Conservation (phyloP, 352 stramenopile species). For the Phytophthora palmivora region DNA sequence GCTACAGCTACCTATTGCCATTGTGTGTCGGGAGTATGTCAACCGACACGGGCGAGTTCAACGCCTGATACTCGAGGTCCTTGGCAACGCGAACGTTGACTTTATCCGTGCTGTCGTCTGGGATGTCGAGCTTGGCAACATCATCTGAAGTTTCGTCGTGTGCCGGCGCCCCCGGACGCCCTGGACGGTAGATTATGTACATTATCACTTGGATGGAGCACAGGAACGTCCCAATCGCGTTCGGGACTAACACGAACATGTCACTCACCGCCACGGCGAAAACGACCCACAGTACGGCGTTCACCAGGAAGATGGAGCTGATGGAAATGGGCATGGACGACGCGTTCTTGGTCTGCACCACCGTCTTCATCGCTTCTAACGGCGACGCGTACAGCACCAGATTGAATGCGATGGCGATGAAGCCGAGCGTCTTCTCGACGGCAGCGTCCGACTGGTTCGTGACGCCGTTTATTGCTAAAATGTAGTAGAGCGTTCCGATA, state of each 20-base stretch:
- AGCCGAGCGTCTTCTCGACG: constrained; percentile 42
- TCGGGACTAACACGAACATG: constrained; percentile 48
- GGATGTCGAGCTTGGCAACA: constrained; percentile 3
- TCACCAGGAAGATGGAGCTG: constrained; percentile 42
- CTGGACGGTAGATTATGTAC: constrained; percentile 47
- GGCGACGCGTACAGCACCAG: constrained; percentile 54
- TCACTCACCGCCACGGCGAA: constrained; percentile 48
- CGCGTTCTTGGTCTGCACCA: constrained; percentile 47
- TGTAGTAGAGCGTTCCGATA: constrained; percentile 41
- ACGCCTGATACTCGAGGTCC: constrained; percentile 16
- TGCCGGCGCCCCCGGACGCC: background rate
- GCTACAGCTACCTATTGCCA: background rate
- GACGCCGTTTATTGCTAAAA: constrained; percentile 34
- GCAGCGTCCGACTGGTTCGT: constrained; percentile 35
- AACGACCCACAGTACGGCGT: constrained; percentile 56
- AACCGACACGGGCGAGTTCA: constrained; percentile 10
- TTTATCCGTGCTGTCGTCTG: background rate
- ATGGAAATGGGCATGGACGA: constrained; percentile 56
- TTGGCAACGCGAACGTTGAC: constrained; percentile 11
- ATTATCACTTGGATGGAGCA: constrained; percentile 49
- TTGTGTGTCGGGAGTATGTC: background rate
- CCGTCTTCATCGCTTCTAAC: constrained; percentile 50
- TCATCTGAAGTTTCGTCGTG: background rate
- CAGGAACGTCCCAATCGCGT: constrained; percentile 38
- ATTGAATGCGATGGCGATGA: constrained; percentile 50